phyloP scores from a whole-genome alignment of 257 asterid genomes.

The Solanum tarijense region DNA sequence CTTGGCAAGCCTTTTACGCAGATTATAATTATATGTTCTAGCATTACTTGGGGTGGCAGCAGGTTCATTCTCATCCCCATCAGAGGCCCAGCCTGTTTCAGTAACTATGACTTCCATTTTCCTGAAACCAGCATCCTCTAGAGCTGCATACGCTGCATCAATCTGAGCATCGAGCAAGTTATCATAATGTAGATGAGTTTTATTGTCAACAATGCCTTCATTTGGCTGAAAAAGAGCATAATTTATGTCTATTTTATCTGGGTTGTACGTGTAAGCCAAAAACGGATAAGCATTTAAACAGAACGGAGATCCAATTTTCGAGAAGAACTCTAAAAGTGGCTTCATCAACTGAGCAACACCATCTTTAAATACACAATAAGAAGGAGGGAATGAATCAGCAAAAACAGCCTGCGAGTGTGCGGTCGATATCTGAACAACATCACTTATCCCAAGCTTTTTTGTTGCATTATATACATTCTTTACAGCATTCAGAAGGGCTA shows the following conservation, averaged over 20 bases:
- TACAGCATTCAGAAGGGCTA: conserved; percentile 56
- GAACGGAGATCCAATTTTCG: conserved; percentile 72
- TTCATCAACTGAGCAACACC: conserved; percentile 61
- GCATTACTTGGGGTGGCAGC: conserved; percentile 75
- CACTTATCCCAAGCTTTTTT: conserved; percentile 39
- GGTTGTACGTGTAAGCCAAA: conserved; percentile 62
- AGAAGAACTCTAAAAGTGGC: conserved; percentile 78
- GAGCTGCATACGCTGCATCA: conserved; percentile 88
- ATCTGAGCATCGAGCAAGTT: conserved; percentile 96
- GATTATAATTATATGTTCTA: conserved; percentile 64
- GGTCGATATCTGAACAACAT: conserved; percentile 59
- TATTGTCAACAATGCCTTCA: conserved; percentile 53
- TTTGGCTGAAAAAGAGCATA: conserved; percentile 79
- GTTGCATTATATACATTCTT: conserved; percentile 77
- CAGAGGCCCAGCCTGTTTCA: conserved; percentile 99
- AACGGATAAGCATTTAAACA: conserved; percentile 92
- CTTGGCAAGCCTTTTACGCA: conserved; percentile 76
- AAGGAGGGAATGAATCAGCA: conserved; percentile 75
- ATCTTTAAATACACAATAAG: conserved; percentile 66
- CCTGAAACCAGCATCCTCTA: conserved; percentile 61
- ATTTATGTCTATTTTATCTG: conserved; percentile 63
- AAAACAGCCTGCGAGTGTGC: conserved; percentile 80
- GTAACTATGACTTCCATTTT: conserved; percentile 88
- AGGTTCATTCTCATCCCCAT: conserved; percentile 75
- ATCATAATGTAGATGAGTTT: conserved; percentile 64